Conservation (phyloP, 1,139 yeast species). For the Ogataea hybrid region DNA sequence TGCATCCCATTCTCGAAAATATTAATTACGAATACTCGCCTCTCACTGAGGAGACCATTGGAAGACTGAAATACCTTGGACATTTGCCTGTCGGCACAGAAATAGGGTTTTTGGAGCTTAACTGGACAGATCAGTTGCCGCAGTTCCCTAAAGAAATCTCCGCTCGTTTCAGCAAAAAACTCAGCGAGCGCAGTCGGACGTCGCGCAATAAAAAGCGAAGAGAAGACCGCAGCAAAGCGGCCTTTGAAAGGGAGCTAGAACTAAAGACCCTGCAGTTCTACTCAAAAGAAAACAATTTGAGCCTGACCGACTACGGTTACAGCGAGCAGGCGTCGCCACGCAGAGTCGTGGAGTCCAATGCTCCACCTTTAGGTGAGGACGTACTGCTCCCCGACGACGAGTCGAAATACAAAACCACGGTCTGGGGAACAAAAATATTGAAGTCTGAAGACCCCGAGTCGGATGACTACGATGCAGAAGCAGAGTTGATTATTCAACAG, state of each 20-base stretch:
- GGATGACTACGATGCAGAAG: slow-evolving; percentile 33
- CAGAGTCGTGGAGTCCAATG: slow-evolving; percentile 31
- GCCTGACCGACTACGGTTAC: slow-evolving; percentile 30
- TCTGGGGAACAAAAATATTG: slow-evolving; percentile 62
- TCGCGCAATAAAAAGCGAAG: slow-evolving; percentile 52
- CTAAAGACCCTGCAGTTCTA: slow-evolving; percentile 53
- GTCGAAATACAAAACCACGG: slow-evolving; percentile 37
- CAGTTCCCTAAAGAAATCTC: slow-evolving; percentile 51
- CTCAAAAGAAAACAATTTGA: slow-evolving; percentile 49
- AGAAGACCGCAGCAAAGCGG: slow-evolving; percentile 63
- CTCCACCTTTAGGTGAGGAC: slow-evolving; percentile 24
- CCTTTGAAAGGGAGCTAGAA: slow-evolving; percentile 66
- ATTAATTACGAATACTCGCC: slow-evolving; percentile 59
- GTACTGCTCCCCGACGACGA: slow-evolving; percentile 6
- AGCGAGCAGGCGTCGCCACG: slow-evolving; percentile 24
- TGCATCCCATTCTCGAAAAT: slow-evolving; percentile 66
- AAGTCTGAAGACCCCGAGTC: slow-evolving; percentile 36
- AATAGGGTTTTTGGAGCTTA: slow-evolving; percentile 79
- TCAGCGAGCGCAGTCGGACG: slow-evolving; percentile 56
- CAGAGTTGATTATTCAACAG: slow-evolving; percentile 48
- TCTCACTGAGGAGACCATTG: slow-evolving; percentile 50
- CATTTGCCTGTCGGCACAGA: slow-evolving; percentile 87
- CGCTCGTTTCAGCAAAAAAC: slow-evolving; percentile 54
- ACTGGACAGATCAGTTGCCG: slow-evolving; percentile 53
- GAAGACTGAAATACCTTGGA: slow-evolving; percentile 68